Conservation (phyloP, 1,284 basidiomycete species). For the Somion occarium region DNA sequence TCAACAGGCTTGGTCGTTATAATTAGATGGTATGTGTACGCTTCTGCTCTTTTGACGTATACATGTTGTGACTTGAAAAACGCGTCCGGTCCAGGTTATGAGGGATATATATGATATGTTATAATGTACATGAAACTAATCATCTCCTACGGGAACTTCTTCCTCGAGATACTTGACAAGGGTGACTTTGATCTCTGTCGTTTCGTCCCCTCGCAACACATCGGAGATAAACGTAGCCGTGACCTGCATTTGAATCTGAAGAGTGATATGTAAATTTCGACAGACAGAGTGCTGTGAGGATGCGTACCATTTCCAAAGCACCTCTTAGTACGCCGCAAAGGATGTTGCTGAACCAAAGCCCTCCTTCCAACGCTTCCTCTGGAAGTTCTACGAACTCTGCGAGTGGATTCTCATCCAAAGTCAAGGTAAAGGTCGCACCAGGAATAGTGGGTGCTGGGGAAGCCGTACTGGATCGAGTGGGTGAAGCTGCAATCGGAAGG, state of each 20-base stretch:
- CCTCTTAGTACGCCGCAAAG: constrained; percentile 92
- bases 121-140: constrained; percentile 41
- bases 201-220: constrained; percentile 88
- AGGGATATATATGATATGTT: too few species aligned
- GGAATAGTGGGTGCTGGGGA: constrained; percentile 29
- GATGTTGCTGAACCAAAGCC: constrained; percentile 96
- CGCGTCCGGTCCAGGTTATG: too few species aligned
- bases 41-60: too few species aligned
- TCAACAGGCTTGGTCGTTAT: constrained; percentile 65
- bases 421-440: constrained; percentile 72
- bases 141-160: constrained; percentile 81
- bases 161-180: constrained; percentile 93
- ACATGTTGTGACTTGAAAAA: too few species aligned
- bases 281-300: background rate
- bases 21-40: background rate
- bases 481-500: constrained; percentile 41
- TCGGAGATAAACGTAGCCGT: constrained; percentile 90
- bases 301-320: constrained; percentile 88
- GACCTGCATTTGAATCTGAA: constrained; percentile 94
- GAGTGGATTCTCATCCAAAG: constrained; percentile 93
- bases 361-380: constrained; percentile 86
- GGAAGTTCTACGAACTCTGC: constrained; percentile 98
- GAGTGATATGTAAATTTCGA: background rate
- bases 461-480: constrained; percentile 37
- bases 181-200: constrained; percentile 89